A percentile compares a stretch with the other conserved stretches of the same genome.
Evolutionary conservation across 305 asterid species (phyloP).

Genomic region (Fraxinus greggii): DNA sequence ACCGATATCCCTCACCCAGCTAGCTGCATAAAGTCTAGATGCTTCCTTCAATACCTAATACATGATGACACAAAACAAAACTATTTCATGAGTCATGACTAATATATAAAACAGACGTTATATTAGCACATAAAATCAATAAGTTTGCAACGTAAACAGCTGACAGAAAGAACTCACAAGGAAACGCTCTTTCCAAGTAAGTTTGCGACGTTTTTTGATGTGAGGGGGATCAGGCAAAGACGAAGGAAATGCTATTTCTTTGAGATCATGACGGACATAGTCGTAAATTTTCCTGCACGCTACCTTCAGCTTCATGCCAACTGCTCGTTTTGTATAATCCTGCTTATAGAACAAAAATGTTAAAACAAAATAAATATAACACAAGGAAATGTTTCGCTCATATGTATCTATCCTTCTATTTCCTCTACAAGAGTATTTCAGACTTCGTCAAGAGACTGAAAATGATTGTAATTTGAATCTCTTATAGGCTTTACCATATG

Average conservation of each 20-base stretch:
- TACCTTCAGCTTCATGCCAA: conserved; percentile 64
- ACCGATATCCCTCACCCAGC: conserved; percentile 95
- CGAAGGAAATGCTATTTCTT: conserved; percentile 88
- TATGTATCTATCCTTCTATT: background rate
- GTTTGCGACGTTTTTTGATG: conserved; percentile 50
- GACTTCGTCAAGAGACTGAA: background rate
- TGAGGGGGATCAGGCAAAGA: conserved; percentile 94
- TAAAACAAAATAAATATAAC: background rate
- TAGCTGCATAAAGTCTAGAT: conserved; percentile 70
- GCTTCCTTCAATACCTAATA: conserved; percentile 83
- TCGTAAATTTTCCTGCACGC: conserved; percentile 59
- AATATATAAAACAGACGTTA: background rate
- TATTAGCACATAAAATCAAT: background rate
- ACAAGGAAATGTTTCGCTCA: background rate
- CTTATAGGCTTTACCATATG: background rate
- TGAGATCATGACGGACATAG: conserved; percentile 80
- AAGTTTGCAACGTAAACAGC: background rate
- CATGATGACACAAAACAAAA: conserved; percentile 2
- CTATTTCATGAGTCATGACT: background rate
- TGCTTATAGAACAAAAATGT: background rate
- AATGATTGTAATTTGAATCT: background rate
- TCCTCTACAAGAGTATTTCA: background rate
- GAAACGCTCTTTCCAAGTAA: conserved; percentile 69
- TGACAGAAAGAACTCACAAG: conserved; percentile 48
- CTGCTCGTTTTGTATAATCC: background rate